These are phyloP conservation scores for Phascolomyces articulosus DNA, from an alignment of 371 early-diverging fungal species.

Conservation along the genomic window DNA sequence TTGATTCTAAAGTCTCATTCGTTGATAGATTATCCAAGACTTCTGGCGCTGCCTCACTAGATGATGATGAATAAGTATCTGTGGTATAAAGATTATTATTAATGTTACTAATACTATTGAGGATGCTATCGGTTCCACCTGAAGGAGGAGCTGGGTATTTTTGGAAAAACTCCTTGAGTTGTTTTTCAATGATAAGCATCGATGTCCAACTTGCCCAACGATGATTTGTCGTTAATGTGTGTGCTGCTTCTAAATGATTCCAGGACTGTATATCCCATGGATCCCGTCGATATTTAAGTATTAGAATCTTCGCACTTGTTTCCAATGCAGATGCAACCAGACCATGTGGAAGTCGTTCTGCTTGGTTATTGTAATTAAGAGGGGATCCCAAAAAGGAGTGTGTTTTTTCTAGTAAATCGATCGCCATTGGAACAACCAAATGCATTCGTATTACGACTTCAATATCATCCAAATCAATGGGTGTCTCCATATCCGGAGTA, in stretches of 20 bases:
- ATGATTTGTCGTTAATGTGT: not conserved
- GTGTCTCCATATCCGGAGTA: not conserved
- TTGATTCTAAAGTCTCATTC: not conserved
- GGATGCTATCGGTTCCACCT: not conserved
- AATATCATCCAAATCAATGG: slow-evolving; percentile 12
- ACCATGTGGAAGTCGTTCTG: slow-evolving; percentile 7
- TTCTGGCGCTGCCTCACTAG: not conserved
- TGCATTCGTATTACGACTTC: slow-evolving; percentile 12
- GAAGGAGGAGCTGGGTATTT: slow-evolving; percentile 11
- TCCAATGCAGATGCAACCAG: slow-evolving; percentile 12
- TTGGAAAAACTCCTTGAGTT: slow-evolving; percentile 9
- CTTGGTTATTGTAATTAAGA: not conserved
- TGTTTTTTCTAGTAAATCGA: slow-evolving; percentile 6
- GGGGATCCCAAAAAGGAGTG: not conserved
- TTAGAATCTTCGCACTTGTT: slow-evolving; percentile 16
- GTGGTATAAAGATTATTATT: no score
- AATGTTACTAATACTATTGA: not conserved
- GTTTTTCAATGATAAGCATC: slow-evolving; percentile 4
- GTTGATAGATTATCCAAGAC: not conserved
- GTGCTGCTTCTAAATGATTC: not conserved
- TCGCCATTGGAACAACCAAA: slow-evolving; percentile 5
- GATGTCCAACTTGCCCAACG: slow-evolving; percentile 14
- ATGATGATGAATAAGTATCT: not conserved
- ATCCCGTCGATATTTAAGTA: slow-evolving; percentile 20
- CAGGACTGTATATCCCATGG: slow-evolving; percentile 11